Evolutionary conservation across 2,329 filamentous ascomycete genomes (phyloP), one percentile per base, ranked within the genome.

Genomic region (Colletotrichum higginsianum): DNA sequence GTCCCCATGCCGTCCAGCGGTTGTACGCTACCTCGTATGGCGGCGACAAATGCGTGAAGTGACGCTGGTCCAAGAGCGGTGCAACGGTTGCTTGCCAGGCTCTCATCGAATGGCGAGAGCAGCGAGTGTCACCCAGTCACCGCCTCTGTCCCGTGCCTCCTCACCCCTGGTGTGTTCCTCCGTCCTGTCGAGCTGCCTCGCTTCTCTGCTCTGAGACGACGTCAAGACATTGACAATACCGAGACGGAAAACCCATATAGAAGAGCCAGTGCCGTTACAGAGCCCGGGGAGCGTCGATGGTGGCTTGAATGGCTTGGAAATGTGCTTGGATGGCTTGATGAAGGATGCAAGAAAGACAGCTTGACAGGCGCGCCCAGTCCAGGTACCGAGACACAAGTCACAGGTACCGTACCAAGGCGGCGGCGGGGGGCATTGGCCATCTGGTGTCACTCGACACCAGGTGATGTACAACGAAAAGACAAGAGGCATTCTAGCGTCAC

Each of bases 181-280:
- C 35, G 35, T 38, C 35, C 35, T 12, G 35, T 11, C 35, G 35
- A 38, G 35, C 35, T 38, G 8, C 35, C 35, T 38, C 9, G 11
- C 38, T 40, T 13, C 44, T 49, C 21, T 23, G 9, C 5, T 21
- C 21, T 4, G 12, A 30, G 18, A 12, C 16, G 21, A 9, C 30
- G 18, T 53, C 21, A 21, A 62, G 44, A 61, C 58, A 50, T 50
- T 61, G 58, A 44, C 44, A 35, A 23, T 50, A 61, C 30, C 30
- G 18, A 61, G 58, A 38, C 11, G 30, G 18, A 38, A 38, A 38
- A 26, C 2, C 30, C 58, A 40, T 11, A 12, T 3, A 35, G 16
- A 35, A 18, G n/a, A 4, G 9, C n/a, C 12, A 12, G 4, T 42
- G 65, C 15, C 38, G 47, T 61, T 30, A 21, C n/a, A 13, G 57